These are phyloP conservation scores for Hirschioporus abietinus DNA, from an alignment of 768 basidiomycete genomes.

Conservation along the genomic window DNA sequence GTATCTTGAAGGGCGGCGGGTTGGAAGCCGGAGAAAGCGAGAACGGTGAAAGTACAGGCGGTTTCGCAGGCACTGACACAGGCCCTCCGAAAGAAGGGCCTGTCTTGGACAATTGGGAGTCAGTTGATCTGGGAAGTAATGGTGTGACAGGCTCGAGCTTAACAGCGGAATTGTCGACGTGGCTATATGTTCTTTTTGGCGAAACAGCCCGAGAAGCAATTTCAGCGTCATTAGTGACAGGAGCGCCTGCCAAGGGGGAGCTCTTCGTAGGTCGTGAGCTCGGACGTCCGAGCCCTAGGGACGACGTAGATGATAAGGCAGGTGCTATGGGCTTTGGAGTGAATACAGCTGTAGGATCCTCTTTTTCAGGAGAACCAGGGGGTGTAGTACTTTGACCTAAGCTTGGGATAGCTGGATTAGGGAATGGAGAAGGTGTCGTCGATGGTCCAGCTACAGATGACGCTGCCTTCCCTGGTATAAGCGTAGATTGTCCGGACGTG, in stretches of 20 bases:
- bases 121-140: not conserved
- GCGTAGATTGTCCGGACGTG: not conserved
- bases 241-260: constrained; percentile 61
- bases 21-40: not conserved
- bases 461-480: not conserved
- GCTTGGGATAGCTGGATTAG: not conserved
- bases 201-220: not conserved
- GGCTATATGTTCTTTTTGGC: not conserved
- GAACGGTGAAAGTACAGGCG: not conserved
- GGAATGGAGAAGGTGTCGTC: not conserved
- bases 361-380: constrained; percentile 54
- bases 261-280: constrained; percentile 68
- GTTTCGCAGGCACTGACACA: not conserved
- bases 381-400: constrained; percentile 48
- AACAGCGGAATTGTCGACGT: not conserved
- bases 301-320: constrained; percentile 30
- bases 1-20: not conserved
- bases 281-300: constrained; percentile 49
- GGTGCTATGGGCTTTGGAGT: constrained; percentile 28
- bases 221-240: constrained; percentile 24
- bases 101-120: not conserved
- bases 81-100: not conserved
- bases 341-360: constrained; percentile 24
- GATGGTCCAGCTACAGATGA: not conserved
- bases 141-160: not conserved